Percentiles rank a stretch among this genome's conserved stretches.
Conservation (phyloP, 1,139 yeast species). For the Saccharomyces hybrid region DNA sequence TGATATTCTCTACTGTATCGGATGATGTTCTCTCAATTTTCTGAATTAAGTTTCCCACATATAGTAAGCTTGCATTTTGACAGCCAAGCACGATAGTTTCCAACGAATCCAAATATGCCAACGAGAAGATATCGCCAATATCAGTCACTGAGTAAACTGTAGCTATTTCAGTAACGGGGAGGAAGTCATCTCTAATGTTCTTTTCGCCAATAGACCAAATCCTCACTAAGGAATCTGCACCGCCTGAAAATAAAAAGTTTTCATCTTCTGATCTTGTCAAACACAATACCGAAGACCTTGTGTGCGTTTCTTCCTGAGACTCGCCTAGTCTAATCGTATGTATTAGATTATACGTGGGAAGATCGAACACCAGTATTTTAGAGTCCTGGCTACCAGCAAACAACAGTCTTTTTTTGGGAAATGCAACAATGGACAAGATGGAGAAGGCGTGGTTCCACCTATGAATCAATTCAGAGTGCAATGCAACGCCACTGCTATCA, state of each 20-base stretch:
- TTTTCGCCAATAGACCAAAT: conserved; percentile 59
- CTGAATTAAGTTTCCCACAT: conserved; percentile 42
- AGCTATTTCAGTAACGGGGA: conserved; percentile 40
- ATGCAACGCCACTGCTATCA: neutral
- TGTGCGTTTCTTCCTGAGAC: conserved; percentile 37
- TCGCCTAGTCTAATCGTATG: conserved; percentile 24
- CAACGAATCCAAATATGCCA: conserved; percentile 57
- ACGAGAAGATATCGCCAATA: conserved; percentile 87
- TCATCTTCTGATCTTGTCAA: conserved; percentile 54
- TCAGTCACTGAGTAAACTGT: conserved; percentile 79
- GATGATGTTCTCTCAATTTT: conserved; percentile 15
- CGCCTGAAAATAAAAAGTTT: conserved; percentile 67
- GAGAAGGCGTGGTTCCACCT: conserved; percentile 71
- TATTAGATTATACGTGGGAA: conserved; percentile 48
- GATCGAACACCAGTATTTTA: conserved; percentile 65
- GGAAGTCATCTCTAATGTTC: conserved; percentile 13
- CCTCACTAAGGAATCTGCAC: conserved; percentile 82
- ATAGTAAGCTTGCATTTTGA: conserved; percentile 82
- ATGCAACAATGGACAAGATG: conserved; percentile 69
- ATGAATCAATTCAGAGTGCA: conserved; percentile 41
- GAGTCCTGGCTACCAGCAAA: conserved; percentile 95
- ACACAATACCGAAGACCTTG: conserved; percentile 63
- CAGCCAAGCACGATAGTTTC: conserved; percentile 76
- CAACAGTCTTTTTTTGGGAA: conserved; percentile 49
- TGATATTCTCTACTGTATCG: conserved; percentile 13